Conservation (phyloP, 805 yeast species). For the Monosporozyma yasuniensis region DNA sequence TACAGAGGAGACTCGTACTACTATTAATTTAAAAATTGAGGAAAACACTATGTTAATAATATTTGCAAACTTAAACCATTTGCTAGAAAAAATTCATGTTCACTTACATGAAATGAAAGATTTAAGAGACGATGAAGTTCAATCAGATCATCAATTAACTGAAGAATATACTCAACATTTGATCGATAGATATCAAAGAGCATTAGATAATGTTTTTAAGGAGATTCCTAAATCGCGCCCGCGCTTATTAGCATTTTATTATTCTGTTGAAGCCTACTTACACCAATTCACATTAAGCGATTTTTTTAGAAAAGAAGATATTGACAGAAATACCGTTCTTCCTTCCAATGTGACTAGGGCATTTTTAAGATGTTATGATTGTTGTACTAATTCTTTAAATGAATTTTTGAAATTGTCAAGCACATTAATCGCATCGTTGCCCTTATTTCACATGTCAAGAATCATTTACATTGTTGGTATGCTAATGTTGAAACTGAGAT, state of each 20-base stretch:
- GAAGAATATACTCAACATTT: constrained; percentile 11
- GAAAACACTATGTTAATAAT: constrained; percentile 43
- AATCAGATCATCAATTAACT: constrained; percentile 11
- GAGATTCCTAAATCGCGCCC: constrained; percentile 34
- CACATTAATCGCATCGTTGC: constrained; percentile 45
- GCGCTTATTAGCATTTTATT: constrained; percentile 42
- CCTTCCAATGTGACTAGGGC: constrained; percentile 33
- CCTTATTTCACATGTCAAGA: constrained; percentile 48
- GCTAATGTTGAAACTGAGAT: constrained; percentile 45
- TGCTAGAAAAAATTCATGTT: constrained; percentile 53
- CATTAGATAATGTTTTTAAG: constrained; percentile 34
- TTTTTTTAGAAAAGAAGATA: constrained; percentile 13
- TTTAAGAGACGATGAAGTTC: constrained; percentile 5
- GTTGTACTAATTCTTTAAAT: constrained; percentile 44
- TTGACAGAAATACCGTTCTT: constrained; percentile 9
- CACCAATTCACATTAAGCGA: constrained; percentile 44
- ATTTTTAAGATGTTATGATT: constrained; percentile 42
- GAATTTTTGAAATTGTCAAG: constrained; percentile 39
- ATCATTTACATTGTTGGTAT: constrained; percentile 59
- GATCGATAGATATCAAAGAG: constrained; percentile 39
- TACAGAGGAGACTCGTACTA: background rate
- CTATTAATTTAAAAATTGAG: constrained; percentile 8
- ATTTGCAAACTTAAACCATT: constrained; percentile 49
- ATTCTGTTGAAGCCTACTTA: constrained; percentile 57
- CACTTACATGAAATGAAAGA: constrained; percentile 35